Base-by-base conservation (phyloP, 495 filamentous ascomycete species). In the Neurospora discreta region DNA sequence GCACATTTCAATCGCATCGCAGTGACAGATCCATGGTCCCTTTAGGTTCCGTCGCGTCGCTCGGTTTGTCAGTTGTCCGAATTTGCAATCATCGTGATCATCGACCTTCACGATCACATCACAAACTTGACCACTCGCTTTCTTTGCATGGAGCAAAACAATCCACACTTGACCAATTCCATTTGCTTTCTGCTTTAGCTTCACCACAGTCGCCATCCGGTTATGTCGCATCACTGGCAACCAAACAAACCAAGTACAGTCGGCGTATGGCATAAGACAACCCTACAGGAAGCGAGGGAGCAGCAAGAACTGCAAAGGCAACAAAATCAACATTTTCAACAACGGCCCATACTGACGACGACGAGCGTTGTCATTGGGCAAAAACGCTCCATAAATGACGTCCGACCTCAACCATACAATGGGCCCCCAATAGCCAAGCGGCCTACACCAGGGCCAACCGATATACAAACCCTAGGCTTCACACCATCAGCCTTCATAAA, bases 241-340 rank as follows among this genome's bases (percentile, higher is more conserved):
- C 26, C 74, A 71, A 41, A 73, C 44, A 60, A 74, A 39, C 6
- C 60, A 9, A 74, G 36, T 52, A 70, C 52, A 65, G 30, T 71
- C 26, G 73, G 74, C 1, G 72, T 75, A 68, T 76, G 78, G 78
- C 76, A 78, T 58, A 78, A 73, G n/a, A 77, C 77, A 1, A 77
- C 78, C 3, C 11, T 78, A n/a, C 73, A 80, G 39, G 60, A 73
- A 1, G 75, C 74, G 26, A 46, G 60, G 26, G 58, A 74, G 44
- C 41, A 69, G 3, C 23, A 69, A n/a, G 39, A 69, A 13, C 44
- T 69, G 13, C 65, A 73, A 52, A 65, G 68, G 20, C 73, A 76
- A 41, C 72, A 73, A 1, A 39, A 60, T 38, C 68, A 75, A 36
- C 15, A 15, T 3, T 65, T 65, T 0, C 52, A 33, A 5, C 52